Evolutionary conservation across 2,329 filamentous ascomycete genomes (phyloP).

Genomic region (Neodidymelliopsis sp.): DNA sequence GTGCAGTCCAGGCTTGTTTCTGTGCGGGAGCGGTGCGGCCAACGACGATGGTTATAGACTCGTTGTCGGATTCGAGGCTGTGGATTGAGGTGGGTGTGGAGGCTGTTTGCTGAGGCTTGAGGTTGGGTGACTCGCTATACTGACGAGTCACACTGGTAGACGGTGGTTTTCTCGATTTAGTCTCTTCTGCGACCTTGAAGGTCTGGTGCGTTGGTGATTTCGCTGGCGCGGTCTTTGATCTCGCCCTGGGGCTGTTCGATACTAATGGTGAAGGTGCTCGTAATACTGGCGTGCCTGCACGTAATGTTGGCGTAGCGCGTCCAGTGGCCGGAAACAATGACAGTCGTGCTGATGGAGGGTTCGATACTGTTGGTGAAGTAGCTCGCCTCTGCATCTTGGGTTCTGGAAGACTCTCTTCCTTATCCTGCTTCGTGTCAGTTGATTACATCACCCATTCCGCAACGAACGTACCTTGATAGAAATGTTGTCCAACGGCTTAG

Average conservation of each 20-base stretch:
- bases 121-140: constrained; percentile 19
- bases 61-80: constrained; percentile 43
- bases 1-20: constrained; percentile 28
- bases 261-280: constrained; percentile 39
- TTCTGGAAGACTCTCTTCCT: constrained; percentile 28
- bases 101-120: constrained; percentile 23
- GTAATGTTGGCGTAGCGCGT: constrained; percentile 18
- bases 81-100: constrained; percentile 36
- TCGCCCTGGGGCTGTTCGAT: constrained; percentile 25
- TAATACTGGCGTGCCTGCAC: constrained; percentile 15
- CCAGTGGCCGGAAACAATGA: constrained; percentile 45
- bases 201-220: constrained; percentile 38
- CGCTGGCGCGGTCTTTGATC: constrained; percentile 41
- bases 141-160: constrained; percentile 14
- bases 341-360: constrained; percentile 38
- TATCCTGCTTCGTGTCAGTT: constrained; percentile 25
- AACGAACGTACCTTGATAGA: constrained; percentile 41
- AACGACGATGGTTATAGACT: constrained; percentile 38
- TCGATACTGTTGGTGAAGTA: constrained; percentile 42
- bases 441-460: constrained; percentile 1
- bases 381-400: constrained; percentile 36
- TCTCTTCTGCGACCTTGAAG: constrained; percentile 20
- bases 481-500: constrained; percentile 44
- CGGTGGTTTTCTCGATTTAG: constrained; percentile 10
- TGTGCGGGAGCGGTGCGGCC: constrained; percentile 22